Evolutionary conservation across 225 moss, liverwort and hornwort species (phyloP).

Genomic region (Lunularia cruciata): DNA sequence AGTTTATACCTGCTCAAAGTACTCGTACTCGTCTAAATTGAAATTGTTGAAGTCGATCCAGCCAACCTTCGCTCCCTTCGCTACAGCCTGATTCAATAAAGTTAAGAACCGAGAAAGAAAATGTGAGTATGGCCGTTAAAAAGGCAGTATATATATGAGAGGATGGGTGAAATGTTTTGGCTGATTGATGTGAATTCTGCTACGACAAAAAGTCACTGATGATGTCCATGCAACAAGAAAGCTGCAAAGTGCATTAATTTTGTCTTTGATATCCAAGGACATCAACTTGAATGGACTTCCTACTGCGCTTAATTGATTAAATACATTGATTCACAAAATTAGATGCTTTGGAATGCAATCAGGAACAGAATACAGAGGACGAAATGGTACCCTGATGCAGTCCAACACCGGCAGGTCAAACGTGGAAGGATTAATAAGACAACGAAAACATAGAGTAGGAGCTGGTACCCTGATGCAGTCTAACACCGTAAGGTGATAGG

Average conservation of each 20-base stretch:
- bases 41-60: slow-evolving; percentile 98
- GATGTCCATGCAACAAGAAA: no score
- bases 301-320: no score
- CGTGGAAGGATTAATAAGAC: slow-evolving; percentile 25
- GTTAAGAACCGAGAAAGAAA: no score
- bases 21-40: slow-evolving; percentile 96
- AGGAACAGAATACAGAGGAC: slow-evolving; percentile 10
- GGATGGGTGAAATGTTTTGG: no score
- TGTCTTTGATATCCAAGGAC: no score
- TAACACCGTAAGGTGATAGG: slow-evolving; percentile 83
- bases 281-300: no score
- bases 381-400: slow-evolving; percentile 46
- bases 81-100: slow-evolving; percentile 55
- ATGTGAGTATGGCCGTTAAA: no score
- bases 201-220: no score
- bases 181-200: no score
- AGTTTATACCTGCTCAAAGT: slow-evolving; percentile 93
- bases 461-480: slow-evolving; percentile 72
- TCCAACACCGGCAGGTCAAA: slow-evolving; percentile 30
- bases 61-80: slow-evolving; percentile 72
- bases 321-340: no score
- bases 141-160: no score
- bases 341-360: neutral
- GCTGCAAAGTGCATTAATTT: no score
- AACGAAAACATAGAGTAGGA: slow-evolving; percentile 17